Base-by-base conservation (phyloP, 2,329 filamentous ascomycete genomes). In the Colletotrichum scovillei region DNA sequence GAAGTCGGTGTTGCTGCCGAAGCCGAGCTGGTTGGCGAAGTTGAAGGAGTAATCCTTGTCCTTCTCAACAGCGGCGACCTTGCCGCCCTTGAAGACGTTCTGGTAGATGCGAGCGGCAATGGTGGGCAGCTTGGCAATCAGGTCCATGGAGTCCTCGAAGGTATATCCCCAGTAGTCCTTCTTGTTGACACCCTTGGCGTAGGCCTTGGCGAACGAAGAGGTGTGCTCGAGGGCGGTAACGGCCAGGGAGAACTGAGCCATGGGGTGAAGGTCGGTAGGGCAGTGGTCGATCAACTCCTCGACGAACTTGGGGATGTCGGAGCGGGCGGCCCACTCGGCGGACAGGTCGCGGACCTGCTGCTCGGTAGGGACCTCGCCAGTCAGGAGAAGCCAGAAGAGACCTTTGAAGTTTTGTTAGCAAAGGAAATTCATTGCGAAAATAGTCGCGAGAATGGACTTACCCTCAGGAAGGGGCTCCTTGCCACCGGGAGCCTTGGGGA, bases 31-130 rank as follows among this genome's bases (percentile, higher is more conserved):
- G 92, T 98, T 98, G 87, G 97, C 95, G 85, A 99, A 94, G 93
- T 99, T 99, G 94, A 93, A 99, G 80, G 93, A 91, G 90, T 98
- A 99, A 85, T 99, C 97, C 94, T 98, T 97, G 89, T 98, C 96
- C 91, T 98, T 97, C 90, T 98, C 93, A 84, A 98, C 91, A 69
- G 95, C 85, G 74, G 95, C 94, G 78, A 99, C 96, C 93, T 98
- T 98, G 88, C 97, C 97, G 83, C 97, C 97, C 92, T 98, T 98
- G 94, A 97, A 99, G 85, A 98, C 93, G 86, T 99, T 99, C 90
- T 97, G 97, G 93, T 99, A 99, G 91, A 99, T 99, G 88, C 95
- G 95, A 76, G 97, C 90, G 77, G 97, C 97, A 81, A 99, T 98
- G 85, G 95, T 98, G 84, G 97, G 97, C 80, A 99, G 94, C 93